These are phyloP conservation scores for Peziza echinospora DNA, from an alignment of 495 filamentous ascomycete species.

Conservation along the genomic window DNA sequence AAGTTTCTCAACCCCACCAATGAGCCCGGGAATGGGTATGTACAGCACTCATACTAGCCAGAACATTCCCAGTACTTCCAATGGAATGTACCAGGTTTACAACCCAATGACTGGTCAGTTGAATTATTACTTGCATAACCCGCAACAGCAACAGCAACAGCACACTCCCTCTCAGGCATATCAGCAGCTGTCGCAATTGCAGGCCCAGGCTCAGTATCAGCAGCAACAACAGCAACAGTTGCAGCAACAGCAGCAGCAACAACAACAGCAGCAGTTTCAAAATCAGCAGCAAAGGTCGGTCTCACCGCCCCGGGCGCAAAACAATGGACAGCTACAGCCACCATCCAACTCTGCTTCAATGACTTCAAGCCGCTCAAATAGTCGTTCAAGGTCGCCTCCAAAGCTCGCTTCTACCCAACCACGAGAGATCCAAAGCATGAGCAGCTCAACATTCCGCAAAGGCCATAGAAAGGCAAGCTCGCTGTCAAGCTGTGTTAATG, in stretches of 20 bases:
- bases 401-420: conserved; percentile 31
- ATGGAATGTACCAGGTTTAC: conserved; percentile 45
- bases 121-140: conserved; percentile 43
- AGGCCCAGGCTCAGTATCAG: conserved; percentile 6
- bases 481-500: conserved; percentile 39
- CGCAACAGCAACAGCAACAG: conserved; percentile 24
- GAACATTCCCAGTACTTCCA: conserved; percentile 26
- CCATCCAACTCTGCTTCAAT: conserved; percentile 21
- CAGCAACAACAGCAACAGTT: conserved; percentile 15
- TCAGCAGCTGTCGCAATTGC: too few species aligned
- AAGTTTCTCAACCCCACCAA: conserved; percentile 21
- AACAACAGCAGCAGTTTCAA: conserved; percentile 22
- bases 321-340: conserved; percentile 15
- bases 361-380: conserved; percentile 13
- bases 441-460: conserved; percentile 41
- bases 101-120: conserved; percentile 67
- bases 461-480: conserved; percentile 84
- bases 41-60: conserved; percentile 15
- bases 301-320: conserved; percentile 20
- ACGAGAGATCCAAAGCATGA: not conserved
- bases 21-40: conserved; percentile 25
- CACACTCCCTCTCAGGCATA: too few species aligned
- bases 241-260: conserved; percentile 14
- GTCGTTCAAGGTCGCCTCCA: conserved; percentile 25
- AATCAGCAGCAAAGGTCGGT: conserved; percentile 6